A percentile compares a stretch with the other conserved stretches of the same genome.
Evolutionary conservation across 2,329 filamentous ascomycete species (phyloP).

Genomic region (Dryadomyces sulphureus): DNA sequence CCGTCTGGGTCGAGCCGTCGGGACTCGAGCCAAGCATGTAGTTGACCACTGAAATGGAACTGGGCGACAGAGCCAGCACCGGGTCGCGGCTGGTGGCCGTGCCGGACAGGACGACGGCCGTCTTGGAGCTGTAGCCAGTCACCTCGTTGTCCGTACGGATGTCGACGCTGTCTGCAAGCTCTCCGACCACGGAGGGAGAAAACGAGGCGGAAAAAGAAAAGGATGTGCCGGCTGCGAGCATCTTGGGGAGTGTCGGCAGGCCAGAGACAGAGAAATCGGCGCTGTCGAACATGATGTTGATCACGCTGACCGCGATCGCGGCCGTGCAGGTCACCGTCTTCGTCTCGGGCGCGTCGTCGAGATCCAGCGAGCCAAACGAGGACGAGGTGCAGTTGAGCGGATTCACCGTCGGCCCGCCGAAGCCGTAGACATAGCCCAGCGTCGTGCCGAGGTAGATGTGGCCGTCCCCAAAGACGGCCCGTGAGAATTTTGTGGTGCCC

Average conservation of each 20-base stretch:
- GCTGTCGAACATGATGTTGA: constrained; percentile 20
- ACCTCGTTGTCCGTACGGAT: constrained; percentile 31
- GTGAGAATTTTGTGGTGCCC: constrained; percentile 39
- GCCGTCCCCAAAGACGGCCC: constrained; percentile 42
- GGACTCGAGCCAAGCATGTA: constrained; percentile 28
- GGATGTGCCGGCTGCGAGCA: constrained; percentile 20
- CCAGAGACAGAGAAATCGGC: constrained; percentile 22
- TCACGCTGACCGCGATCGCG: constrained; percentile 26
- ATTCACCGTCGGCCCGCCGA: constrained; percentile 37
- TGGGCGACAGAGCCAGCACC: constrained; percentile 31
- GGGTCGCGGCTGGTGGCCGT: constrained; percentile 30
- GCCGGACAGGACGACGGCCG: constrained; percentile 31
- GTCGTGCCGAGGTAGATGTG: constrained; percentile 38
- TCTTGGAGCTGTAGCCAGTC: constrained; percentile 29
- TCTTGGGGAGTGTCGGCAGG: constrained; percentile 16
- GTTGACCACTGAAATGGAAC: constrained; percentile 31
- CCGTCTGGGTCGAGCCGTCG: constrained; percentile 24
- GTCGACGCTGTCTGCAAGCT: constrained; percentile 29
- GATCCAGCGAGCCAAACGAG: constrained; percentile 28
- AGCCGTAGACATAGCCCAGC: constrained; percentile 36
- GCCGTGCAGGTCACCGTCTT: constrained; percentile 32
- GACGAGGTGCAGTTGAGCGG: constrained; percentile 37
- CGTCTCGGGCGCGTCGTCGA: constrained; percentile 20
- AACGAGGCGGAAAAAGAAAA: constrained; percentile 31
- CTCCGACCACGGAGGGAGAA: constrained; percentile 28